A percentile compares a stretch with the other conserved stretches of the same genome.
These are phyloP conservation scores for Tetracentron sinense DNA, from an alignment of 164 flowering plant species.

Conservation along the genomic window DNA sequence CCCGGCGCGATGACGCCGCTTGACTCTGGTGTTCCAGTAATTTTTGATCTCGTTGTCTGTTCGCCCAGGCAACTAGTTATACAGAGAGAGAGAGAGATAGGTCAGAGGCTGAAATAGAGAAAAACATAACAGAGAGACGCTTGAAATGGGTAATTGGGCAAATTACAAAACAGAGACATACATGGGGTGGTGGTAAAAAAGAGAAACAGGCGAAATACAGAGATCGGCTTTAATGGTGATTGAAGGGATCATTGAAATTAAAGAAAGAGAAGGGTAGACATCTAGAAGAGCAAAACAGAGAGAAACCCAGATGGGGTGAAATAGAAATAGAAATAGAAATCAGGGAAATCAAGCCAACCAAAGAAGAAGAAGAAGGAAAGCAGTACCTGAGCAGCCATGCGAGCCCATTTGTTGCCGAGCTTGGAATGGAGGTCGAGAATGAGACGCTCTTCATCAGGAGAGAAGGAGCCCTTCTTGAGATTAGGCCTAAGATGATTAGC, in stretches of 20 bases:
- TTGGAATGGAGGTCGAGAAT: conserved; percentile 68
- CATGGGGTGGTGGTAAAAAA: background rate
- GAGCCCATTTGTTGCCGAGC: conserved; percentile 88
- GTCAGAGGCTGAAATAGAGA: background rate
- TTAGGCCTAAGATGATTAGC: conserved; percentile 82
- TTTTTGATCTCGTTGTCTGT: conserved; percentile 70
- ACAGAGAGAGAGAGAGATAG: background rate
- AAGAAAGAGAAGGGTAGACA: no score
- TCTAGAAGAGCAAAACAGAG: no score
- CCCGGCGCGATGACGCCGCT: conserved; percentile 47
- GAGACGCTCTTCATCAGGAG: conserved; percentile 60
- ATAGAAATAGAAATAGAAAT: background rate
- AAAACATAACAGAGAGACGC: background rate
- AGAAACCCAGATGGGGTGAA: no score
- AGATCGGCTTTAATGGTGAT: no score
- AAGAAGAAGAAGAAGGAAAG: background rate
- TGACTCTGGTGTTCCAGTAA: conserved; percentile 71
- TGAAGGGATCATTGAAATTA: no score
- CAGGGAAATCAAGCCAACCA: background rate
- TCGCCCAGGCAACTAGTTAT: conserved; percentile 54
- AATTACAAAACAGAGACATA: background rate
- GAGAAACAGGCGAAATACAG: background rate
- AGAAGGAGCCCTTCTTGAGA: conserved; percentile 65
- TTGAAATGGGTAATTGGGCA: no score
- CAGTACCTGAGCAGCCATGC: conserved; percentile 74